phyloP scores from a whole-genome alignment of 1,139 yeast species.

The Arxiozyma slooffiae region DNA sequence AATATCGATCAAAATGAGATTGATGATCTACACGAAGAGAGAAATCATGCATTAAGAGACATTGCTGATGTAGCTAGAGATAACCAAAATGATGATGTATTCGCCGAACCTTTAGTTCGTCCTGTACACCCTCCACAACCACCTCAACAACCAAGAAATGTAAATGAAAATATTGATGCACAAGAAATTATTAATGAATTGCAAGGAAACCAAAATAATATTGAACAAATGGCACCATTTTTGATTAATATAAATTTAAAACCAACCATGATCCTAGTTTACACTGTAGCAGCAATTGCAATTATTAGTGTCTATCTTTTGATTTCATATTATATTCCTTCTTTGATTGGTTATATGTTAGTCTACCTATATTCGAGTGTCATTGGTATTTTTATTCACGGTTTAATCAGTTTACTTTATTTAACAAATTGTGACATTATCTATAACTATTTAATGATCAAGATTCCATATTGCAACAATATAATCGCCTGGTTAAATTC shows the following conservation, averaged over 20 bases:
- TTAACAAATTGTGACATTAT: conserved; percentile 6
- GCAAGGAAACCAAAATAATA: conserved; percentile 5
- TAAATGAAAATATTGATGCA: conserved; percentile 4
- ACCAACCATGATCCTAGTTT: conserved; percentile 17
- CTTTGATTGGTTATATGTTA: conserved; percentile 37
- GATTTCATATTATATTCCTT: conserved; percentile 46
- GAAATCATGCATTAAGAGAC: neutral
- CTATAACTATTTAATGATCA: conserved; percentile 4
- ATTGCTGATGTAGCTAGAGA: neutral
- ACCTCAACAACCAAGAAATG: neutral
- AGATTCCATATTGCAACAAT: conserved; percentile 7
- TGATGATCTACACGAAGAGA: conserved; percentile 1
- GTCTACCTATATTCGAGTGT: conserved; percentile 14
- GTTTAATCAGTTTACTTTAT: conserved; percentile 10
- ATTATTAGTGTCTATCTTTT: conserved; percentile 39
- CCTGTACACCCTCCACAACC: conserved; percentile 3
- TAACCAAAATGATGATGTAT: conserved; percentile 7
- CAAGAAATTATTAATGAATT: conserved; percentile 3
- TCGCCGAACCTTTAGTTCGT: conserved; percentile 6
- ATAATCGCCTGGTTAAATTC: conserved; percentile 7
- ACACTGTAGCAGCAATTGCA: conserved; percentile 34
- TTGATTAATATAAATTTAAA: conserved; percentile 21
- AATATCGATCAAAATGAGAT: conserved; percentile 2
- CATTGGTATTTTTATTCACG: conserved; percentile 10
- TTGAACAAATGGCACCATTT: conserved; percentile 14